phyloP scores from a whole-genome alignment of 208 protist species.

The Crithidia fasciculata region DNA sequence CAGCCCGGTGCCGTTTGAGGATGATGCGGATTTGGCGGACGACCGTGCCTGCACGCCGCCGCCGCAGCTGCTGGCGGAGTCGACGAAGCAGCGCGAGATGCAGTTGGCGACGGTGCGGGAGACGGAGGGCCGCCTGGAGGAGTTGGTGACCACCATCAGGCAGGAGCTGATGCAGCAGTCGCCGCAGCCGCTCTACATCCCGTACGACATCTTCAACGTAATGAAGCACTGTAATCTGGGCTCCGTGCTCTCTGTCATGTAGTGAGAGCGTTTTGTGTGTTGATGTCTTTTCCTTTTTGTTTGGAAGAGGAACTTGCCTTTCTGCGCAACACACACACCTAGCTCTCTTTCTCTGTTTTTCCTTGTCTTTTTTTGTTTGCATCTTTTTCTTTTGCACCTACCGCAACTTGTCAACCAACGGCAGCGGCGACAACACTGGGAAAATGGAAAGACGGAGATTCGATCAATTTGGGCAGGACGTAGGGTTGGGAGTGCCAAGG shows the following conservation, averaged over 20 bases:
- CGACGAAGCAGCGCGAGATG: neutral
- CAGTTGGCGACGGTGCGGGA: neutral
- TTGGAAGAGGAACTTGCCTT: too few species aligned
- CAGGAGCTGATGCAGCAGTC: slow-evolving; percentile 16
- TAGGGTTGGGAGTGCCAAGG: too few species aligned
- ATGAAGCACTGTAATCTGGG: slow-evolving; percentile 29
- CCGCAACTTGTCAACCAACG: neutral
- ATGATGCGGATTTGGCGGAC: too few species aligned
- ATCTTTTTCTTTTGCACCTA: neutral
- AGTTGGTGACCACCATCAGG: slow-evolving; percentile 1
- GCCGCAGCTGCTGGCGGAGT: neutral
- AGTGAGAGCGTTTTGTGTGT: slow-evolving; percentile 6
- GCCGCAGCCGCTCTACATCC: slow-evolving; percentile 54
- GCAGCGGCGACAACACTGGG: too few species aligned
- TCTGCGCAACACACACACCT: neutral
- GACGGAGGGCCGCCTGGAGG: slow-evolving; percentile 1
- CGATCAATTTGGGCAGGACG: neutral
- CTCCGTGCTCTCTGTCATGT: slow-evolving; percentile 14
- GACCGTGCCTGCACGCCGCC: too few species aligned
- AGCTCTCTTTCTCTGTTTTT: slow-evolving; percentile 23
- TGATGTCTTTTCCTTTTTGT: too few species aligned
- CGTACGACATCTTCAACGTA: slow-evolving; percentile 25
- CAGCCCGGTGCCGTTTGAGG: too few species aligned
- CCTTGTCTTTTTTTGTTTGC: slow-evolving; percentile 12
- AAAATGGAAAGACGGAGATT: neutral